Percentiles rank a stretch among this genome's conserved stretches.
Conservation (phyloP, 2,329 filamentous ascomycete species). For the Alternaria longipes region DNA sequence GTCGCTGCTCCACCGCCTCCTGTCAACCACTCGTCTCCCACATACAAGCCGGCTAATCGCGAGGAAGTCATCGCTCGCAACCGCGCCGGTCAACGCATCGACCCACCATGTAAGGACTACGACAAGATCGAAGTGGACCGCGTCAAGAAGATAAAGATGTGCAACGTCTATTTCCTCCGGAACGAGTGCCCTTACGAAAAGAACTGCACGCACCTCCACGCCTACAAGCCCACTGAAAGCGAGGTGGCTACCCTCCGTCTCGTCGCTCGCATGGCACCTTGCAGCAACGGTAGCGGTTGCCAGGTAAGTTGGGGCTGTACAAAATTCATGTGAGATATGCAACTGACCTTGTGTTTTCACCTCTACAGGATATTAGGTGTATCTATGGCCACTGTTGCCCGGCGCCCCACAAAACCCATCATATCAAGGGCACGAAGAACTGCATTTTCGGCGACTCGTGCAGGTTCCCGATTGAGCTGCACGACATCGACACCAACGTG, state of each 20-base stretch:
- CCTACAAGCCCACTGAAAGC: constrained; percentile 61
- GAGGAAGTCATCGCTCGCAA: constrained; percentile 63
- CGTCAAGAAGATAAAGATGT: constrained; percentile 69
- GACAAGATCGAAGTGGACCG: constrained; percentile 66
- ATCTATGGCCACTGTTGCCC: constrained; percentile 72
- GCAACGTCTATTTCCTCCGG: constrained; percentile 69
- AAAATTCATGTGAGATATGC: background rate
- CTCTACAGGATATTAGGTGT: constrained; percentile 54
- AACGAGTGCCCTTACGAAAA: constrained; percentile 65
- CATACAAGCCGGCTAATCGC: constrained; percentile 38
- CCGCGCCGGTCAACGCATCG: constrained; percentile 67
- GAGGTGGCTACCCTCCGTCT: constrained; percentile 65
- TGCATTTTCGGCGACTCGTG: constrained; percentile 68
- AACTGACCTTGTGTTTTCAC: background rate
- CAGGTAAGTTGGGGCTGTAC: constrained; percentile 70
- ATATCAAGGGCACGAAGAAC: constrained; percentile 60
- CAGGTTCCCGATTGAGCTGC: constrained; percentile 66
- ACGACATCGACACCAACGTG: constrained; percentile 66
- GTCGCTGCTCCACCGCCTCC: constrained; percentile 49
- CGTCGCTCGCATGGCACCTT: constrained; percentile 70
- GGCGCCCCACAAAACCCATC: constrained; percentile 54
- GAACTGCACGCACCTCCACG: constrained; percentile 64
- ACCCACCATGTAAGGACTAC: constrained; percentile 60
- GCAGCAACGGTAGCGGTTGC: constrained; percentile 65
- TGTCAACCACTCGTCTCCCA: constrained; percentile 17